Evolutionary conservation across 768 basidiomycete genomes (phyloP).

Genomic region (Pleurotus ostreatus): DNA sequence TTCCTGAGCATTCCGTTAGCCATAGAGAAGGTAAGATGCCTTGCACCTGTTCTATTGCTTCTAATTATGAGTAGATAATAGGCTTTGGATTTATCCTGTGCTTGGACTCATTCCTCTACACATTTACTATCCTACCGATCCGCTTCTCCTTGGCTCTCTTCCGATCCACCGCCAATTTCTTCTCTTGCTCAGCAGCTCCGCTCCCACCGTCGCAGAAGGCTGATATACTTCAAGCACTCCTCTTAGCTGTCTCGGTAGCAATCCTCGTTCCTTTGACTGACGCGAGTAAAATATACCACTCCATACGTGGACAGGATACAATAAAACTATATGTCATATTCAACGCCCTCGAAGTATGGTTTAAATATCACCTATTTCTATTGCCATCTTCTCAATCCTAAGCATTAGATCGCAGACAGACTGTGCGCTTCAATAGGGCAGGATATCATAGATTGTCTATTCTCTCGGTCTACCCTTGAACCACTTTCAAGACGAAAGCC

Average conservation of each 20-base stretch:
- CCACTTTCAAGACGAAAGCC: constrained; percentile 61
- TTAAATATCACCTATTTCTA: neutral
- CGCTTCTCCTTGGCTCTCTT: constrained; percentile 67
- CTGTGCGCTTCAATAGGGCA: constrained; percentile 96
- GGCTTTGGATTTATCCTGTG: constrained; percentile 91
- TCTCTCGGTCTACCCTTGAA: constrained; percentile 87
- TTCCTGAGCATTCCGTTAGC: constrained; percentile 91
- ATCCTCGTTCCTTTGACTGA: constrained; percentile 84
- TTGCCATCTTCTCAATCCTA: neutral
- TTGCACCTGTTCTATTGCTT: constrained; percentile 7
- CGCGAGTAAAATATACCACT: constrained; percentile 96
- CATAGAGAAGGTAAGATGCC: constrained; percentile 77
- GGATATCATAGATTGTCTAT: constrained; percentile 94
- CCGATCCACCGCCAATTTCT: constrained; percentile 47
- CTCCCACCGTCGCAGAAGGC: constrained; percentile 90
- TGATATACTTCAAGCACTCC: constrained; percentile 77
- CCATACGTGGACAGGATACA: constrained; percentile 95
- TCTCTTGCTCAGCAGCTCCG: constrained; percentile 46
- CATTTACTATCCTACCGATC: constrained; percentile 95
- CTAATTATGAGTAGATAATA: constrained; percentile 56
- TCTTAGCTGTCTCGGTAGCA: constrained; percentile 70
- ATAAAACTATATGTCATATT: constrained; percentile 99
- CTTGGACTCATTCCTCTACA: constrained; percentile 95
- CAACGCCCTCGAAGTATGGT: constrained; percentile 89
- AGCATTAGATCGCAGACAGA: constrained; percentile 82